Base-by-base conservation (phyloP, 139 green algal genomes). In the Volvox africanus region DNA sequence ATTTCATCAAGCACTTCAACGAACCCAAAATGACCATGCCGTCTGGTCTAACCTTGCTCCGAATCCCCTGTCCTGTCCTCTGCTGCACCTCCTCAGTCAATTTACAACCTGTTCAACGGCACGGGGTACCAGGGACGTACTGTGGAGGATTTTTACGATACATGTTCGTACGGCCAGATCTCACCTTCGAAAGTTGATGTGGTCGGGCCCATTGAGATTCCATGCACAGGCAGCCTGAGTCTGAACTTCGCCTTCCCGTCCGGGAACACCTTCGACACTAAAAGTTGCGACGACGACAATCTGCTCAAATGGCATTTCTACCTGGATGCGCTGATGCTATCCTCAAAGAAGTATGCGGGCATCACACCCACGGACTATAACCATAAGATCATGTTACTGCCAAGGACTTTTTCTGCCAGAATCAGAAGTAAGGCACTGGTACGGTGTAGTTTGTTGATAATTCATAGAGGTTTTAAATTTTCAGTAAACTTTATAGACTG, bases 241-340 rank as follows among this genome's bases (percentile, higher is more conserved):
- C 36, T 84, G 36, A 9, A 9, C 22, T 84, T 84, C 32, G 32
- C 35, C 12, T 84, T 84, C 16, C 37, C 78, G 17, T 68, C 78
- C 11, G 78, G 78, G 36, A 84, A 67, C 36, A 32, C 12, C 36
- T 84, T 84, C 37, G 78, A 84, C 78, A 84, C 78, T 14, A 32
- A 32, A 30, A 68, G 16, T 13, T 84, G 78, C 37, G 78, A 44
- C 17, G 32, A 84, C 36, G 78, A 84, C 37, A 84, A 84, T 44
- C 11, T 84, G 78, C 78, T 84, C 18, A 84, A 84, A 33, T 84
- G 78, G 78, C 78, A 84, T 32, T 84, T 68, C 78, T 65, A 84
- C 78, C 22, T 84, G 14, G 36, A 84, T 26, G 2, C 16, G 21
- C 6, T 73, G 20, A 33, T 84, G 19, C 44, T 55, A 55, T 37